Evolutionary conservation across 345 rosid species (phyloP).

Genomic region (Limnanthes douglasii): DNA sequence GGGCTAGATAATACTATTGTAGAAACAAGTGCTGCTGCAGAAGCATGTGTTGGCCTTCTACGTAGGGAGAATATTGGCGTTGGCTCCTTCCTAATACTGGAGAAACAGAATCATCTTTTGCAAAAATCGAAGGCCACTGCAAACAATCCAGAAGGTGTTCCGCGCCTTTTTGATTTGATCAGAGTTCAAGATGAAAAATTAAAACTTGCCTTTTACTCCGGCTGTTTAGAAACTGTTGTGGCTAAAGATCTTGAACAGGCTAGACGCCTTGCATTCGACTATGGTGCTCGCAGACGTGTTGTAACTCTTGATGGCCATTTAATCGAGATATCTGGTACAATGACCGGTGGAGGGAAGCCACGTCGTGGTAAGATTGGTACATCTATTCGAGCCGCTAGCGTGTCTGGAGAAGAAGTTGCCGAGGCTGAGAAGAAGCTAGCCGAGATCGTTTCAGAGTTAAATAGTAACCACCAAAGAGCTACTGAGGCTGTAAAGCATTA

Average conservation of each 20-base stretch:
- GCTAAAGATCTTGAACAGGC: slow-evolving; percentile 94
- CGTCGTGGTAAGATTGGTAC: slow-evolving; percentile 98
- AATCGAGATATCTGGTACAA: slow-evolving; percentile 92
- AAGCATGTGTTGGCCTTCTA: slow-evolving; percentile 87
- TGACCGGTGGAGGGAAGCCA: slow-evolving; percentile 96
- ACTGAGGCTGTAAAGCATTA: slow-evolving; percentile 49
- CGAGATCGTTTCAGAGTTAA: slow-evolving; percentile 32
- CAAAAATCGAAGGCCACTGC: slow-evolving; percentile 46
- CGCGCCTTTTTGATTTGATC: slow-evolving; percentile 84
- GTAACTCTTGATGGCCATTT: slow-evolving; percentile 95
- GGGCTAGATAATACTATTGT: slow-evolving; percentile 94
- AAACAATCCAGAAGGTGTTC: slow-evolving; percentile 78
- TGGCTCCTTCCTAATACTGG: slow-evolving; percentile 97
- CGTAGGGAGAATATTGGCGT: slow-evolving; percentile 82
- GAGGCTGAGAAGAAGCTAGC: slow-evolving; percentile 67
- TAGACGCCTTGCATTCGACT: too few species aligned
- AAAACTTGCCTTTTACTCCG: slow-evolving; percentile 88
- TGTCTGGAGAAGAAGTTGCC: slow-evolving; percentile 52
- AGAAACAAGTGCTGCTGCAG: slow-evolving; percentile 87
- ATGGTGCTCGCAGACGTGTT: too few species aligned
- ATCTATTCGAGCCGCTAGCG: slow-evolving; percentile 61
- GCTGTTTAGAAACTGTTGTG: slow-evolving; percentile 71
- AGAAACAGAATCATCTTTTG: slow-evolving; percentile 57
- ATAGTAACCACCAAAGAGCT: slow-evolving; percentile 36
- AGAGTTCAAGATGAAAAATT: slow-evolving; percentile 79